Base-by-base conservation (phyloP, 2,329 filamentous ascomycete genomes). In the Xylariaceae sp. region DNA sequence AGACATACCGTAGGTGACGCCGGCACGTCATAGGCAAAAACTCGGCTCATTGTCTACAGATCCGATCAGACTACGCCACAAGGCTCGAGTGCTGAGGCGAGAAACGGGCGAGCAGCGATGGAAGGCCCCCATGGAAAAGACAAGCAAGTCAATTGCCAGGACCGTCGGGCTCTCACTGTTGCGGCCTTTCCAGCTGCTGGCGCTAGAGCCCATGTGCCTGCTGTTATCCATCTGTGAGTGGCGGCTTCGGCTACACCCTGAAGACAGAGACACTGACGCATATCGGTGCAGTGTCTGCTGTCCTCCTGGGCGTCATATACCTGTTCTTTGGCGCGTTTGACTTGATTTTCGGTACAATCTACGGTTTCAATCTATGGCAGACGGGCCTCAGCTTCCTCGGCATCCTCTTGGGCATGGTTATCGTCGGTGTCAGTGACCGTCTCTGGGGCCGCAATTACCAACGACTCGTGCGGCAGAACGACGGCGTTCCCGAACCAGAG, bases 271-370 rank as follows among this genome's bases (percentile, higher is more conserved):
- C n/a, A n/a, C n/a, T n/a, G n/a, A n/a, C n/a, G n/a, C n/a, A n/a
- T n/a, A n/a, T n/a, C n/a, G n/a, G n/a, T n/a, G n/a, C n/a, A n/a
- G n/a, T 89, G 47, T 85, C 84, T 1, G 86, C 87, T 24, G 75
- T 95, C 34, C 65, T 94, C n/a, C 68, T 94, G 6, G 89, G 88
- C 5, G 82, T 94, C 28, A 63, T 94, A 3, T 94, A 94, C 54
- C 75, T 94, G 24, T 94, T 93, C 65, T 93, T 94, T 55, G 87
- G 87, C 14, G 87, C 88, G 0, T 94, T 94, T 50, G 75, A 82
- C 5, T 64, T 93, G 28, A 78, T 94, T 12, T 94, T 94, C 52
- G 57, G 68, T 17, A 73, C 70, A 28, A 78, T 83, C 29, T 82
- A 93, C 55, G 77, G 74, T 14, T 88, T 94, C 63, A 77, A 75